phyloP scores from a whole-genome alignment of 768 basidiomycete species.

The Boletus reticulatus region DNA sequence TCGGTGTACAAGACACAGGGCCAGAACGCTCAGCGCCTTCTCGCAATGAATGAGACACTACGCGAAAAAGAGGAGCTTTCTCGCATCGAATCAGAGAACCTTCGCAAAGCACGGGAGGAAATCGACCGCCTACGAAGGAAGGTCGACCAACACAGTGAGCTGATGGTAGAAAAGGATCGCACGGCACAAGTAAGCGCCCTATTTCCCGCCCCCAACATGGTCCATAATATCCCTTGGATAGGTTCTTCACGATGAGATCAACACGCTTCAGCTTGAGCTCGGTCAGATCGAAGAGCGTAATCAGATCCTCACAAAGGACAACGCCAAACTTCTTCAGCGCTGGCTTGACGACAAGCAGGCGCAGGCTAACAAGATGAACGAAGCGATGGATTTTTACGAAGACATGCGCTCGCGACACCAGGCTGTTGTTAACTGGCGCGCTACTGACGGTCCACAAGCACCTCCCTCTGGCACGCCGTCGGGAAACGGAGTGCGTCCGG shows the following conservation, averaged over 20 bases:
- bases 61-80: conserved; percentile 90
- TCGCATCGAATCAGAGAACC: conserved; percentile 75
- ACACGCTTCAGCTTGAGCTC: conserved; percentile 87
- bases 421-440: conserved; percentile 57
- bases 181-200: conserved; percentile 71
- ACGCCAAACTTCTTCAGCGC: conserved; percentile 90
- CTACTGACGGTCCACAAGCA: conserved; percentile 33
- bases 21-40: conserved; percentile 89
- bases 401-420: conserved; percentile 77
- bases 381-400: conserved; percentile 87
- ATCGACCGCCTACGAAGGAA: conserved; percentile 65
- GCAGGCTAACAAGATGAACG: conserved; percentile 95
- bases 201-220: not conserved
- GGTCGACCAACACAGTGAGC: conserved; percentile 79
- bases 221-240: conserved; percentile 31
- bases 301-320: conserved; percentile 83
- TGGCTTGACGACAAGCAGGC: conserved; percentile 96
- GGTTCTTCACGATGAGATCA: conserved; percentile 95
- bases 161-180: conserved; percentile 86
- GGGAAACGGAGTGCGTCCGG: conserved; percentile 46
- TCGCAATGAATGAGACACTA: conserved; percentile 93
- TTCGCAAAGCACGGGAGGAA: conserved; percentile 77
- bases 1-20: conserved; percentile 96
- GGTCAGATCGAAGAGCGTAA: conserved; percentile 88
- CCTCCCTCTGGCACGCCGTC: conserved; percentile 38